Base-by-base conservation (phyloP, 2,329 filamentous ascomycete species). In the Hymenoscyphus scutula region DNA sequence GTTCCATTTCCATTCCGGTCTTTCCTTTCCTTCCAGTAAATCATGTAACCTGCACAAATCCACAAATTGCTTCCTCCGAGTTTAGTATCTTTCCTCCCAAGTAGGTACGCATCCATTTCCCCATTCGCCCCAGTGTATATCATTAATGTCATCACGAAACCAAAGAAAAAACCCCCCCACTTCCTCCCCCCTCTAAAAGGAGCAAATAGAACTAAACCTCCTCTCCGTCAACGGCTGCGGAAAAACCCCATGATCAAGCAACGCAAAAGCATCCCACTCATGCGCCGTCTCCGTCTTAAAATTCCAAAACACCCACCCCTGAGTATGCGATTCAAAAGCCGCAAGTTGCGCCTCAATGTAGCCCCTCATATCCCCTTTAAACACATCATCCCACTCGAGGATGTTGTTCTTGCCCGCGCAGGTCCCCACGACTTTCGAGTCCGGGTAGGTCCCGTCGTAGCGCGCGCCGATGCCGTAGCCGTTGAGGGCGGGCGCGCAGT, bases 381-480 rank as follows among this genome's bases (percentile, higher is more conserved):
- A 68, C 73, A 74, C 61, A 65, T 73, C 70, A 74, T 76, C 70
- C 63, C 82, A 75, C 1, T 64, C 73, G 1, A 74, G 71, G 76
- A 85, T 84, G 19, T 79, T 77, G 71, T 77, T 80, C 67, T 81
- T 82, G 64, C 76, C 79, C 3, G 70, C 75, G 73, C 87, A 89
- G 62, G 77, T 78, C n/a, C 84, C 85, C 27, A 85, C 76, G 59
- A 76, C 78, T 0, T 72, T 68, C 56, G 77, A 81, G 34, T 76
- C 79, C 0, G 77, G 72, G 67, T 79, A 83, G 2, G 79, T 80
- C 15, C 85, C 86, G 62, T 86, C 82, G 72, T 77, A 79, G 30
- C 88, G 80, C 8, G 86, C 80, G 13, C 86, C 86, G 53, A 83
- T 75, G 1, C 81, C 82, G 62, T 81, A 82, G 48, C 87, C 85